A percentile compares a stretch with the other conserved stretches of the same genome.
Evolutionary conservation across 306 rosid species (phyloP).

Genomic region (Vigna mungo): DNA sequence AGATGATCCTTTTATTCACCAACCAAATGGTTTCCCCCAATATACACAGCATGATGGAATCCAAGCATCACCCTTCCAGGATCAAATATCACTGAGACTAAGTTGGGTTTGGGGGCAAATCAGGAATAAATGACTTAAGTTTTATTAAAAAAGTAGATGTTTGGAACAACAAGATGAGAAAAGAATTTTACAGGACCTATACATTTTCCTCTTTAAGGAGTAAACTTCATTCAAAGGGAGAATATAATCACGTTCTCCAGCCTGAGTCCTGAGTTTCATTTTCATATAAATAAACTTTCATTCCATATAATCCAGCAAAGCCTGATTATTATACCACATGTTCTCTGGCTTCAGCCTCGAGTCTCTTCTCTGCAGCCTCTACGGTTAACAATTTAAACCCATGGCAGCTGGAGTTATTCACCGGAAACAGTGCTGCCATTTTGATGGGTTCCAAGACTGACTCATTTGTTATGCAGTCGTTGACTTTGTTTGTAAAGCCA

Average conservation of each 20-base stretch:
- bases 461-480: not conserved
- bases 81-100: conserved; percentile 13
- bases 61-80: conserved; percentile 16
- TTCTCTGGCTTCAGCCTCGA: not conserved
- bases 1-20: conserved; percentile 20
- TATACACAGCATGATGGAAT: conserved; percentile 11
- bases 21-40: conserved; percentile 15
- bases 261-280: not conserved
- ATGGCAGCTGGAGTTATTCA: not conserved
- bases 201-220: not conserved
- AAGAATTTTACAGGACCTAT: not conserved
- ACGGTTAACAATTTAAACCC: not conserved
- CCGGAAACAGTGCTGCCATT: not conserved
- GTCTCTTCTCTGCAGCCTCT: not conserved
- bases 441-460: not conserved
- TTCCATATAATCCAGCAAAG: not conserved
- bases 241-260: not conserved
- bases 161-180: not conserved
- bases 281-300: not conserved
- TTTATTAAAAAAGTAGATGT: not conserved
- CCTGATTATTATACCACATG: not conserved
- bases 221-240: not conserved
- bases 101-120: not conserved
- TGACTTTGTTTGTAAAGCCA: not conserved
- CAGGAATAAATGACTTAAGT: not conserved